Conservation (phyloP, 2,329 filamentous ascomycete genomes). For the Diaporthe sp. region DNA sequence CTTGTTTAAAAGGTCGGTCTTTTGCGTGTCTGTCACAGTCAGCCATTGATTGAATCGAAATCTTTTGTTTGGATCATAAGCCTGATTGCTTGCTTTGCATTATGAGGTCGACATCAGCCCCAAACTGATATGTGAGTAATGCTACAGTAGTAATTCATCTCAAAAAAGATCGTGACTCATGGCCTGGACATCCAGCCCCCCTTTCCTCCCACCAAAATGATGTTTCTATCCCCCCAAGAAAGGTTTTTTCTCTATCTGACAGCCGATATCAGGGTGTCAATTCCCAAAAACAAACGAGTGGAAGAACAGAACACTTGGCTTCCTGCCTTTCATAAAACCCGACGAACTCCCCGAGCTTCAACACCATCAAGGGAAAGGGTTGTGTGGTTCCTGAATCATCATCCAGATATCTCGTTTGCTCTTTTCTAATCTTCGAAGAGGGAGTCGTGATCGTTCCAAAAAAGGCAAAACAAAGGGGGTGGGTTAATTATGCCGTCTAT, state of each 20-base stretch:
- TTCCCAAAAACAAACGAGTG: constrained; percentile 25
- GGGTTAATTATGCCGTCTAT: neutral
- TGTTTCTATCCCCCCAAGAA: neutral
- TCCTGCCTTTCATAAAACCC: neutral
- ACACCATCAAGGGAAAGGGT: too few species aligned
- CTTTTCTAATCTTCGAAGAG: neutral
- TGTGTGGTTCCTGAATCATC: neutral
- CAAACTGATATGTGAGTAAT: constrained; percentile 21
- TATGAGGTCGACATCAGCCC: neutral
- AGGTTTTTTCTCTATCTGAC: neutral
- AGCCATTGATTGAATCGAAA: constrained; percentile 20
- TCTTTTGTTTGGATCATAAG: neutral
- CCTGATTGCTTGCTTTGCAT: constrained; percentile 1
- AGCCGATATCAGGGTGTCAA: constrained; percentile 32
- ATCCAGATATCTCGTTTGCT: neutral
- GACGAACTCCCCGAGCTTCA: neutral
- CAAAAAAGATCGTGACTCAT: constrained; percentile 29
- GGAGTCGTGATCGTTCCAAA: neutral
- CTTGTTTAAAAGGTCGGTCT: too few species aligned
- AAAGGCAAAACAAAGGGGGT: neutral
- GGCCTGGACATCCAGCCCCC: neutral
- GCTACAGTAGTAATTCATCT: constrained; percentile 32
- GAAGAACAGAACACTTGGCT: neutral
- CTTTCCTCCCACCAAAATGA: constrained; percentile 3
- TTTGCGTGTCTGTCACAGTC: neutral